These are phyloP conservation scores for Colletotrichum caudatum DNA, from an alignment of 2,329 filamentous ascomycete genomes.

Conservation along the genomic window DNA sequence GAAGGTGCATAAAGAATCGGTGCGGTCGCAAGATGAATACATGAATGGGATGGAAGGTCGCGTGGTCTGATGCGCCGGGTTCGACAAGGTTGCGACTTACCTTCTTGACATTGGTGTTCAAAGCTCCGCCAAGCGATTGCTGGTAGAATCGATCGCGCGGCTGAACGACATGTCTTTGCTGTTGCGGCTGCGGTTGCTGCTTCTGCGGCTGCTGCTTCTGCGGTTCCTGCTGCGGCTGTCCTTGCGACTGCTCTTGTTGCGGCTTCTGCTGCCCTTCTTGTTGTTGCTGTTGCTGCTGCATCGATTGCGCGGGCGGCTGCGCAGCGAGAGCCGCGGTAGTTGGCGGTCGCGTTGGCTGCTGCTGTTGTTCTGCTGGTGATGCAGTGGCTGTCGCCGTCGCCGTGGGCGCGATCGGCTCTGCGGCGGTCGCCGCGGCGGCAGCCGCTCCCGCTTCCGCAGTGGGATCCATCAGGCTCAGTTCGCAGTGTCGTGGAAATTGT, in stretches of 20 bases:
- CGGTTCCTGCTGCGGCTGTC: conserved; percentile 31
- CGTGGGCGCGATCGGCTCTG: conserved; percentile 22
- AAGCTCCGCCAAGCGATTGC: conserved; percentile 74
- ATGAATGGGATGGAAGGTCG: conserved; percentile 8
- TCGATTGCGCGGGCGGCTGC: conserved; percentile 36
- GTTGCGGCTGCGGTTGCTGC: conserved; percentile 25
- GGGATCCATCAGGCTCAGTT: conserved; percentile 32
- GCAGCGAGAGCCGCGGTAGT: conserved; percentile 18
- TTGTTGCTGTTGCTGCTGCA: conserved; percentile 32
- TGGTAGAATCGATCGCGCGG: conserved; percentile 68
- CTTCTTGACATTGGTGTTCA: conserved; percentile 76
- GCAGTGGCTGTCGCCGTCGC: conserved; percentile 3
- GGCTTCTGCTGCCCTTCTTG: background rate
- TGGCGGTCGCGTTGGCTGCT: conserved; percentile 23
- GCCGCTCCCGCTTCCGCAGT: conserved; percentile 32
- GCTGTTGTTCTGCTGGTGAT: conserved; percentile 16
- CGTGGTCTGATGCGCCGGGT: conserved; percentile 39
- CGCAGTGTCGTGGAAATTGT: conserved; percentile 9
- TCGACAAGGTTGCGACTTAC: conserved; percentile 57
- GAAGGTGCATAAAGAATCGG: background rate
- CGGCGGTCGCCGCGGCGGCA: conserved; percentile 28
- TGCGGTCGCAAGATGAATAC: background rate
- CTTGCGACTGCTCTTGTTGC: background rate
- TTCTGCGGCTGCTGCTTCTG: background rate
- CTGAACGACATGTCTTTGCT: conserved; percentile 43